Conservation (phyloP, 768 basidiomycete species). For the Psilocybe subaeruginosa region DNA sequence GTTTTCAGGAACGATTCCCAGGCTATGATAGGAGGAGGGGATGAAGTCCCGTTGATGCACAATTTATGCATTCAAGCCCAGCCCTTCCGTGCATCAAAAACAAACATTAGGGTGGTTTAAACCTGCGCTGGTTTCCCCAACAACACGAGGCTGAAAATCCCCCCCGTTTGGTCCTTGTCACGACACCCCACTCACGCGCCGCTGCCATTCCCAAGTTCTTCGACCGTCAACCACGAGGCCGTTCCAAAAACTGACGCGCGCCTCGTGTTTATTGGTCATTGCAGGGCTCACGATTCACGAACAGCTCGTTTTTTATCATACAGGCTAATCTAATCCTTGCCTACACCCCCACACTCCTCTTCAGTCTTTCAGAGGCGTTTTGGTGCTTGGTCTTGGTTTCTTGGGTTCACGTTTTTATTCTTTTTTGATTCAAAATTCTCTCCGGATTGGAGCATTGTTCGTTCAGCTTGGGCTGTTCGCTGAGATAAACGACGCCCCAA, state of each 20-base stretch:
- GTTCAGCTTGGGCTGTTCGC: not conserved
- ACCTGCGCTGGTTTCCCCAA: not conserved
- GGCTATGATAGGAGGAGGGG: not conserved
- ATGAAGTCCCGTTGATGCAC: not conserved
- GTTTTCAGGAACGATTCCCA: conserved; percentile 23
- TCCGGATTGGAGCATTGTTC: not conserved
- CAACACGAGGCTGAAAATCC: conserved; percentile 23
- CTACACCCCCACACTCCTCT: not conserved
- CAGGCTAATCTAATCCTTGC: conserved; percentile 5
- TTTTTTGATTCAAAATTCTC: not conserved
- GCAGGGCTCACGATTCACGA: not conserved
- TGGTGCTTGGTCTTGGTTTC: not conserved
- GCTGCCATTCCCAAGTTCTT: conserved; percentile 1
- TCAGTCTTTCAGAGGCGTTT: not conserved
- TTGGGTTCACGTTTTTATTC: not conserved
- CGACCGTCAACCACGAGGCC: conserved; percentile 19
- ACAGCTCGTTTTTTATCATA: not conserved
- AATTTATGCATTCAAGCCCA: conserved; percentile 2
- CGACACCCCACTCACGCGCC: conserved; percentile 8
- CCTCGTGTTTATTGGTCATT: not conserved
- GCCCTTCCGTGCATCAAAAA: conserved; percentile 16
- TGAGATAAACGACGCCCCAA: not conserved
- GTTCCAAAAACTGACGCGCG: conserved; percentile 9
- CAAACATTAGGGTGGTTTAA: conserved; percentile 11
- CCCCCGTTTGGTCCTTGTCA: conserved; percentile 10